Conservation (phyloP, 306 rosid species). For the Cucumis cinereus region DNA sequence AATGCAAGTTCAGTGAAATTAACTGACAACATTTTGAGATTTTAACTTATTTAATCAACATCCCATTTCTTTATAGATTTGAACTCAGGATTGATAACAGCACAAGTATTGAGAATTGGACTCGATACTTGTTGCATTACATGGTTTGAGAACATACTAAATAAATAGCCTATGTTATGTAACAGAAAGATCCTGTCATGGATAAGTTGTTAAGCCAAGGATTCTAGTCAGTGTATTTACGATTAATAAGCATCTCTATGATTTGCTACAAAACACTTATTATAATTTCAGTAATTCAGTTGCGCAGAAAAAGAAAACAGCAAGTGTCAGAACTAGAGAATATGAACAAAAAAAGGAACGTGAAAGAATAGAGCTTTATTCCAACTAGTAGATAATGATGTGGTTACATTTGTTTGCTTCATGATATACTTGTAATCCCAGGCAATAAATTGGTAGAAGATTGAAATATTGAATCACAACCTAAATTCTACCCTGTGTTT, state of each 20-base stretch:
- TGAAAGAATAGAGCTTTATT: not conserved
- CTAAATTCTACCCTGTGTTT: constrained; percentile 14
- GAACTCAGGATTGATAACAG: not conserved
- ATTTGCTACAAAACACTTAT: not conserved
- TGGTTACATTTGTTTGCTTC: not conserved
- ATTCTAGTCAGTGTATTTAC: not conserved
- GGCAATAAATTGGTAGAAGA: not conserved
- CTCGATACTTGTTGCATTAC: no score
- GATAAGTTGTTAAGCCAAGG: not conserved
- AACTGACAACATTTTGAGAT: not conserved
- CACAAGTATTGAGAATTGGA: not conserved
- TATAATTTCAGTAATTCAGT: not conserved
- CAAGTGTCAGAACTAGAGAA: not conserved
- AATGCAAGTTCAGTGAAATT: not conserved
- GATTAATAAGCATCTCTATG: not conserved
- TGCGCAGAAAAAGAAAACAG: not conserved
- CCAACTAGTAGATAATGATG: not conserved
- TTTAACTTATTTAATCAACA: no score
- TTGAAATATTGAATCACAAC: not conserved
- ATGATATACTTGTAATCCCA: not conserved
- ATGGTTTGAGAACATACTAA: no score
- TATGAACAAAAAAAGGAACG: not conserved
- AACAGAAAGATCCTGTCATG: not conserved
- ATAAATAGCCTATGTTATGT: no score
- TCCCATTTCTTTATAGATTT: no score